Evolutionary conservation across 2,329 filamentous ascomycete genomes (phyloP).

Genomic region (Colletotrichum sp.): DNA sequence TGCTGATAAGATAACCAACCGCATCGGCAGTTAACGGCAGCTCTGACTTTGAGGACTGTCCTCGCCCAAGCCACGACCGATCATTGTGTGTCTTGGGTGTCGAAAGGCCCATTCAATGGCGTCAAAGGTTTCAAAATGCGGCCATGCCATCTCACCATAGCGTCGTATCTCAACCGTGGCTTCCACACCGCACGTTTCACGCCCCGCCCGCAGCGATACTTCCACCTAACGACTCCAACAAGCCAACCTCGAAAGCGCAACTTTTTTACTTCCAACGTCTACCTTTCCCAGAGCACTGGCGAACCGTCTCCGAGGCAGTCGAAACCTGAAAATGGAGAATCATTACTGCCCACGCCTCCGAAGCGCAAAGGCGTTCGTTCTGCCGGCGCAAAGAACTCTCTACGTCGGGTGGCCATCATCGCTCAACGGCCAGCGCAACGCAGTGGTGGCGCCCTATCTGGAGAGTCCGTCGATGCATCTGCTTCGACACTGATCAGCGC

Average conservation of each 20-base stretch:
- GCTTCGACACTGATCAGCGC: slow-evolving; percentile 58
- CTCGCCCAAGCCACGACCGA: neutral
- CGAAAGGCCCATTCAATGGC: slow-evolving; percentile 1
- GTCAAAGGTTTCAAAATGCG: slow-evolving; percentile 9
- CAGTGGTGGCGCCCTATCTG: slow-evolving; percentile 44
- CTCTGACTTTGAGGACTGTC: neutral
- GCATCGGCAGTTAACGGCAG: neutral
- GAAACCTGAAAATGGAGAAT: neutral
- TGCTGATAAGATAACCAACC: slow-evolving; percentile 9
- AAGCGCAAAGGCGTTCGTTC: slow-evolving; percentile 54
- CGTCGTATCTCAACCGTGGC: slow-evolving; percentile 13
- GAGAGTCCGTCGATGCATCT: slow-evolving; percentile 33
- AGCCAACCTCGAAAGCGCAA: slow-evolving; percentile 59
- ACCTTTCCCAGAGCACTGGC: slow-evolving; percentile 48
- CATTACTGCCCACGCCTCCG: neutral
- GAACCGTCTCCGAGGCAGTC: slow-evolving; percentile 26
- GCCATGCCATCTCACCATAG: slow-evolving; percentile 6
- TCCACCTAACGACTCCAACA: slow-evolving; percentile 51
- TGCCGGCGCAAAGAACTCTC: slow-evolving; percentile 68
- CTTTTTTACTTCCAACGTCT: slow-evolving; percentile 72
- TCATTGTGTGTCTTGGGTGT: neutral
- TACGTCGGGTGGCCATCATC: slow-evolving; percentile 85
- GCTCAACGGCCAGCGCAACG: slow-evolving; percentile 67
- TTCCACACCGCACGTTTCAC: slow-evolving; percentile 1
- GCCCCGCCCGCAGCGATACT: slow-evolving; percentile 34